These are phyloP conservation scores for Thielaviopsis cerberus DNA, from an alignment of 2,329 filamentous ascomycete genomes.

Conservation along the genomic window DNA sequence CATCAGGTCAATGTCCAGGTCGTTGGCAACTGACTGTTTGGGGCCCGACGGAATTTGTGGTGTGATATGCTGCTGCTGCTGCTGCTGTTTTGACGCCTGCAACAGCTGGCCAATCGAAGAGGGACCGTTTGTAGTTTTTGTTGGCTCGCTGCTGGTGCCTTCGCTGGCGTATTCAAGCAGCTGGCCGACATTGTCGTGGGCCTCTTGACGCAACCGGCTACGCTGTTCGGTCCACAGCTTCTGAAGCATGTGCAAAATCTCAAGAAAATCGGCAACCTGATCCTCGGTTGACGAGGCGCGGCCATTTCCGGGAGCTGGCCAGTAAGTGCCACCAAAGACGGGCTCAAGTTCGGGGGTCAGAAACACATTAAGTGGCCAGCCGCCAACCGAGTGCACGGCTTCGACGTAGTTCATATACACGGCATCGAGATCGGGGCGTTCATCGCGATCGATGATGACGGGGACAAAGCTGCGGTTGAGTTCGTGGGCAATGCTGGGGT, in stretches of 20 bases:
- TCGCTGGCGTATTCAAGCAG: conserved; percentile 77
- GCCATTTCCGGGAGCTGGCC: conserved; percentile 52
- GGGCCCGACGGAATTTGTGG: conserved; percentile 4
- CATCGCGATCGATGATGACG: conserved; percentile 82
- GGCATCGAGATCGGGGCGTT: conserved; percentile 80
- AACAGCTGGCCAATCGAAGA: neutral
- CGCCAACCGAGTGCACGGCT: conserved; percentile 72
- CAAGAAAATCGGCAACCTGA: conserved; percentile 59
- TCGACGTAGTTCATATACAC: conserved; percentile 99
- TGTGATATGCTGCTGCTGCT: neutral
- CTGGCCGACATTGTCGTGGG: conserved; percentile 62
- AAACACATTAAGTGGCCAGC: conserved; percentile 95
- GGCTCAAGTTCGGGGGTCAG: conserved; percentile 83
- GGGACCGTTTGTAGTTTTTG: neutral
- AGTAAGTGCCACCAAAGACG: conserved; percentile 91
- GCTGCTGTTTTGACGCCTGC: neutral
- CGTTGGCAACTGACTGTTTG: conserved; percentile 31
- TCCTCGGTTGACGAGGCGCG: conserved; percentile 23
- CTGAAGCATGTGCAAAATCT: conserved; percentile 62
- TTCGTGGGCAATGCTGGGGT: conserved; percentile 58
- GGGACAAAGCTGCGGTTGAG: conserved; percentile 81
- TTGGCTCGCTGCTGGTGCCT: conserved; percentile 25
- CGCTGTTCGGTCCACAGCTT: conserved; percentile 69
- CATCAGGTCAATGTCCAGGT: conserved; percentile 72
- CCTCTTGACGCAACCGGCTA: conserved; percentile 62